Percentiles rank a stretch among this genome's conserved stretches.
Evolutionary conservation across 106 monocot species (phyloP).

Genomic region (Gastrodia elata): DNA sequence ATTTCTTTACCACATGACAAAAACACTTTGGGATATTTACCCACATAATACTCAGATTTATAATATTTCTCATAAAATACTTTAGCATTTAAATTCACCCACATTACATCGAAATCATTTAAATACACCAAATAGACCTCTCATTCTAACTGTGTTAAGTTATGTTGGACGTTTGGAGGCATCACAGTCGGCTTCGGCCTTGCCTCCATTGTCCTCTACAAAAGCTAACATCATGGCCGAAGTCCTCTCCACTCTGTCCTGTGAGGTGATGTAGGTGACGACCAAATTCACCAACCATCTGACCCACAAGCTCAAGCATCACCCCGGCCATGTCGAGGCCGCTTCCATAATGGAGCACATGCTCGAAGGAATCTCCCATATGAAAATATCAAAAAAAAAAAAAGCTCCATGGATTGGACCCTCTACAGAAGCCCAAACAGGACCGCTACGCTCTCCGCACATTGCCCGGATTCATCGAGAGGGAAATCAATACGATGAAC

Average conservation of each 20-base stretch:
- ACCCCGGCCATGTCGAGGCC: conserved; percentile 56
- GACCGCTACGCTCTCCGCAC: conserved; percentile 55
- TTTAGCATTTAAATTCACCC: too few species aligned
- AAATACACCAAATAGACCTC: too few species aligned
- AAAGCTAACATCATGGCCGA: conserved; percentile 39
- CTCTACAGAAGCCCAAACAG: conserved; percentile 47
- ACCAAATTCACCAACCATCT: conserved; percentile 48
- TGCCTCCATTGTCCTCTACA: conserved; percentile 35
- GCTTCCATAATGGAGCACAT: conserved; percentile 56
- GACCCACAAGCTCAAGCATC: conserved; percentile 57
- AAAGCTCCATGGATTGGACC: conserved; percentile 28
- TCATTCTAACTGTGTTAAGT: too few species aligned
- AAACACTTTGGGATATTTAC: too few species aligned
- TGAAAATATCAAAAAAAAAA: conserved; percentile 27
- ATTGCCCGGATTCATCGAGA: conserved; percentile 28
- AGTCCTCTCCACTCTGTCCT: conserved; percentile 43
- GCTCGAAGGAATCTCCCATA: conserved; percentile 47
- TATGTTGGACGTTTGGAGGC: too few species aligned
- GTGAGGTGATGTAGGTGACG: conserved; percentile 54
- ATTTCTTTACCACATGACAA: too few species aligned
- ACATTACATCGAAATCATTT: too few species aligned
- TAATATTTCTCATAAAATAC: too few species aligned
- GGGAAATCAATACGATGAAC: conserved; percentile 40
- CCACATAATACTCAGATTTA: too few species aligned
- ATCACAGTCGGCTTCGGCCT: conserved; percentile 53